Evolutionary conservation across 371 early-diverging fungal species (phyloP), one percentile per base, ranked within the genome.

Genomic region (Saksenaea oblongispora): DNA sequence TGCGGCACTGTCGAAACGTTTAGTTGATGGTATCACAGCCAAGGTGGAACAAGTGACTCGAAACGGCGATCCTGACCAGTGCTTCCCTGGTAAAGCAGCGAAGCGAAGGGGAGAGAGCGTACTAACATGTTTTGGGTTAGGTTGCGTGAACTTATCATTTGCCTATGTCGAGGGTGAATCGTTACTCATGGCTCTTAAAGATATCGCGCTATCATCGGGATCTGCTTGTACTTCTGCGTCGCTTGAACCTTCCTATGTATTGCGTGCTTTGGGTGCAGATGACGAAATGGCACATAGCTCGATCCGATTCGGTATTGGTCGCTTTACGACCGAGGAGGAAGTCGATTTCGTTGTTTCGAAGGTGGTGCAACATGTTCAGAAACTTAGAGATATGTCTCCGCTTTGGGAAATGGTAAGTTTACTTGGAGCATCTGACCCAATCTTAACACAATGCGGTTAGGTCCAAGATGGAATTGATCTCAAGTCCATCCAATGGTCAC

Each of bases 131-230:
- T 5, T 11, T 22, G 22, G 26, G 35, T 5, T 56, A 74, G 76
- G 98, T 34, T 99, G 99, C 77, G 91, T 99, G 64, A 99, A 99
- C 75, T 81, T 99, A 55, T 98, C 98, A n/a, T 99, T 99, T 74
- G 93, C 98, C 3, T 99, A 97, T 80, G 97, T 99, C 22, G 99
- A 99, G 84, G 99, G 99, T 60, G 99, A 99, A 82, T 97, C 98
- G 1, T 88, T 99, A 42, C 78, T 99, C 59, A 99, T 99, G 99
- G 98, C 98, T 0, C 86, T 99, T 18, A 99, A 99, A 77, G 95
- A 98, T 61, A 93, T 99, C 71, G 99, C 99, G 0, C 83, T 99
- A 44, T 95, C 96, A 8, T 96, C 97, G 27, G 99, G 99, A 13
- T 94, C 94, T 42, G 99, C 99, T 0, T 99, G 99, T 84, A 99